Base-by-base conservation (phyloP, 306 rosid genomes). In the Cicer pinnatifidum region DNA sequence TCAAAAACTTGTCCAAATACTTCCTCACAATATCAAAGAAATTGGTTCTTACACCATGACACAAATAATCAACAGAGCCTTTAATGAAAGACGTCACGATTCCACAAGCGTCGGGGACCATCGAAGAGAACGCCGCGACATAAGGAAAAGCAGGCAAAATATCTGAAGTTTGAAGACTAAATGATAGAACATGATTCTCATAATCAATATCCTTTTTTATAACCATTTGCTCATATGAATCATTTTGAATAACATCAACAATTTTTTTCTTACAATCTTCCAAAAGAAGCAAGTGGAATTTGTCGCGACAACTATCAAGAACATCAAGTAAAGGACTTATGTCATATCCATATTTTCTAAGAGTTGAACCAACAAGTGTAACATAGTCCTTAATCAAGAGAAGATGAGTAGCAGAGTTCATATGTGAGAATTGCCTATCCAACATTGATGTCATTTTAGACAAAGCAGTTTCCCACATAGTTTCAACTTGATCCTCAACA, bases 311-410 rank as follows among this genome's bases (percentile, higher is more conserved):
- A 33, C 72, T 84, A 76, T 88, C 85, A 52, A 94, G 85, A 38
- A 86, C 89, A 45, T 94, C 93, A 53, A 91, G 86, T 57, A 94
- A 79, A 20, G 87, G 85, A 12, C 84, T 84, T 19, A 94, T 86
- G 77, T 91, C 96, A 67, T 91, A 91, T 39, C 96, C 96, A 78
- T 91, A 94, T 72, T 82, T 93, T 72, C 84, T 82, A 17, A 94
- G 97, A 79, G 95, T 86, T 9, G 87, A 81, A 6, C 86, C 84
- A 6, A 91, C 87, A 68, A 94, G 99, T 0, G 99, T 88, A 52
- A 94, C 91, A 78, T 94, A 88, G 77, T 94, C 97, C 89, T 94
- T 94, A 84, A 94, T 97, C 80, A 87, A 67, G 43, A 91, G 99
- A 86, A 89, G 90, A 78, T 89, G 88, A 6, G 91, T 84, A 8